phyloP scores from a whole-genome alignment of 2,329 filamentous ascomycete genomes.

The Pseudogymnoascus sp. region DNA sequence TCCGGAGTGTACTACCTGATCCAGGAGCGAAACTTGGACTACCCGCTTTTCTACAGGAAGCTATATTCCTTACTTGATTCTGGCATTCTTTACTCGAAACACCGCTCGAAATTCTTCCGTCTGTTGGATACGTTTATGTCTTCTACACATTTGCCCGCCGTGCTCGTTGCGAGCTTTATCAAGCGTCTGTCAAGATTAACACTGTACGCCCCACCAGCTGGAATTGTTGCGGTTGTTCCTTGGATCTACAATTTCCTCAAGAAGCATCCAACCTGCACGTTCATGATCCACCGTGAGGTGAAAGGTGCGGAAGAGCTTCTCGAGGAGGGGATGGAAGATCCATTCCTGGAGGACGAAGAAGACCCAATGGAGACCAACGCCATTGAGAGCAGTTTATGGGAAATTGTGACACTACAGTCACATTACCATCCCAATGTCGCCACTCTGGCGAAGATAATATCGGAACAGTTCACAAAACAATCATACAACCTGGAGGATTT shows the following conservation, averaged over 20 bases:
- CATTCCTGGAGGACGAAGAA: slow-evolving; percentile 65
- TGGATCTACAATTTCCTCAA: slow-evolving; percentile 95
- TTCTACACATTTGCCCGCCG: slow-evolving; percentile 86
- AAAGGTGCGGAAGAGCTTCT: slow-evolving; percentile 52
- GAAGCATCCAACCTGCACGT: slow-evolving; percentile 81
- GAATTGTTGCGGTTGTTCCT: slow-evolving; percentile 80
- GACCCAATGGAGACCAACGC: slow-evolving; percentile 82
- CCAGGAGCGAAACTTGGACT: slow-evolving; percentile 87
- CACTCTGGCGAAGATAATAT: slow-evolving; percentile 85
- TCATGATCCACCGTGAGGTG: slow-evolving; percentile 82
- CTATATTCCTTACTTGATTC: slow-evolving; percentile 87
- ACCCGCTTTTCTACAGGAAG: slow-evolving; percentile 87
- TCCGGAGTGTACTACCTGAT: slow-evolving; percentile 95
- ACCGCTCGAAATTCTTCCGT: slow-evolving; percentile 88
- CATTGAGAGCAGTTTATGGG: slow-evolving; percentile 91
- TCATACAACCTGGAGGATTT: slow-evolving; percentile 96
- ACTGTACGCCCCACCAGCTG: slow-evolving; percentile 81
- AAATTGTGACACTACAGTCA: slow-evolving; percentile 79
- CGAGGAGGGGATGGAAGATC: slow-evolving; percentile 58
- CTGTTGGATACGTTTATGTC: slow-evolving; percentile 82
- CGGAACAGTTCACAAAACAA: slow-evolving; percentile 95
- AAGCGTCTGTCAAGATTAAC: slow-evolving; percentile 82
- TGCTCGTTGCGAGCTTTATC: slow-evolving; percentile 89
- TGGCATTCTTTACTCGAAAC: slow-evolving; percentile 83
- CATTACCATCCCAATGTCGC: slow-evolving; percentile 98